Evolutionary conservation across 2,329 filamentous ascomycete species (phyloP).

Genomic region (Ilyonectria robusta): DNA sequence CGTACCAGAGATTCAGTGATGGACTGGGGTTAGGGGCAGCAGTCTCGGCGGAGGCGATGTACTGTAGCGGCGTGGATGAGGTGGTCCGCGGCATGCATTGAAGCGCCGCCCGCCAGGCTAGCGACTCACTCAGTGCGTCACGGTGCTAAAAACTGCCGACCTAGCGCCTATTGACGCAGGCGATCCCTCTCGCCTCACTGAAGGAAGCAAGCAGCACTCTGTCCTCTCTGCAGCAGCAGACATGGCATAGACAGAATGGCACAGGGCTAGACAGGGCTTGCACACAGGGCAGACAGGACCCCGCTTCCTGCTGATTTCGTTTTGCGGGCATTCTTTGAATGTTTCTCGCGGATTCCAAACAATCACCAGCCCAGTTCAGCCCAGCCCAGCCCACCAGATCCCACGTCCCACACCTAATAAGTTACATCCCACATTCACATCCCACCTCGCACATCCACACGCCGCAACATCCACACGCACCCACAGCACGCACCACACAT

Average conservation of each 20-base stretch:
- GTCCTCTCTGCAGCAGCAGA: too few relatives aligned
- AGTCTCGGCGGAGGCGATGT: not conserved
- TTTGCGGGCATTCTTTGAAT: slow-evolving; percentile 1
- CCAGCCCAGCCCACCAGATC: not conserved
- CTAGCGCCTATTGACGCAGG: not conserved
- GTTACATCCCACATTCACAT: not conserved
- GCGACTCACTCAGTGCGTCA: not conserved
- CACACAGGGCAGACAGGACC: slow-evolving; percentile 20
- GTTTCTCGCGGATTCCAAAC: slow-evolving; percentile 5
- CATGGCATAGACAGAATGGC: not conserved
- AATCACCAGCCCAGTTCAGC: too few relatives aligned
- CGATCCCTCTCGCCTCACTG: not conserved
- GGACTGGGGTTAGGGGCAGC: not conserved
- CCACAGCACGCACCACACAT: slow-evolving; percentile 14
- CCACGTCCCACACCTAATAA: not conserved
- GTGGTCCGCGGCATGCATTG: not conserved
- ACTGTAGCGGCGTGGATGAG: not conserved
- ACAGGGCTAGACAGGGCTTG: slow-evolving; percentile 6
- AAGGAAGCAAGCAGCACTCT: too few relatives aligned
- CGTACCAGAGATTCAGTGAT: slow-evolving; percentile 18
- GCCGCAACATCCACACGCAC: not conserved
- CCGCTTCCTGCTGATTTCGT: slow-evolving; percentile 17
- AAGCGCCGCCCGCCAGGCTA: not conserved
- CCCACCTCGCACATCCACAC: not conserved
- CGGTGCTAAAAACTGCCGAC: not conserved